A percentile compares a stretch with the other conserved stretches of the same genome.
Evolutionary conservation across 192 early-diverging fungal genomes (phyloP).

Genomic region (Haplosporangium gracile): DNA sequence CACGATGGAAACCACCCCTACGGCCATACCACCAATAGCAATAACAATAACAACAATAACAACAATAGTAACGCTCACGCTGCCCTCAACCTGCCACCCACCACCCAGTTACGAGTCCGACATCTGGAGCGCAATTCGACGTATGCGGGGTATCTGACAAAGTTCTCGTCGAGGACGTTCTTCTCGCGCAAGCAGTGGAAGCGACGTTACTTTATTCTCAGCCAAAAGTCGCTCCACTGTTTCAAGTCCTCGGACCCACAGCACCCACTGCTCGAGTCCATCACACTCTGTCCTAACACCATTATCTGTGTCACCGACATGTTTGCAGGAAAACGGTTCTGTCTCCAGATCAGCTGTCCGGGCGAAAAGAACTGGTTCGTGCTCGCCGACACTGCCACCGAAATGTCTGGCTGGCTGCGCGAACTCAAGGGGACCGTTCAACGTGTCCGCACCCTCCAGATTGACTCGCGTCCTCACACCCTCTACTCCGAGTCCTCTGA

Average conservation of each 20-base stretch:
- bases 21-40: constrained; percentile 3
- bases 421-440: constrained; percentile 57
- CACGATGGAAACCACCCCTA: constrained; percentile 10
- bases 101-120: constrained; percentile 38
- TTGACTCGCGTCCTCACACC: constrained; percentile 22
- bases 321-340: constrained; percentile 54
- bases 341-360: constrained; percentile 50
- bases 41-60: not conserved
- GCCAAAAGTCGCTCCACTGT: constrained; percentile 55
- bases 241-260: constrained; percentile 58
- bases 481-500: constrained; percentile 35
- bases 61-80: not conserved
- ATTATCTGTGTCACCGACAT: constrained; percentile 58
- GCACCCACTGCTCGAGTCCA: constrained; percentile 44
- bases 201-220: constrained; percentile 55
- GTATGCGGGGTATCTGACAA: constrained; percentile 54
- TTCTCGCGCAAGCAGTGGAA: constrained; percentile 59
- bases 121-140: constrained; percentile 38
- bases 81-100: not conserved
- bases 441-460: constrained; percentile 9
- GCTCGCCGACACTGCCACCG: constrained; percentile 55
- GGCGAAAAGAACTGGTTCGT: constrained; percentile 58
- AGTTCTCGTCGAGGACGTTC: constrained; percentile 54
- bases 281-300: constrained; percentile 43
- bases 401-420: constrained; percentile 58